phyloP scores from a whole-genome alignment of 225 moss, liverwort and hornwort species.

The Pseudoscleropodium purum region DNA sequence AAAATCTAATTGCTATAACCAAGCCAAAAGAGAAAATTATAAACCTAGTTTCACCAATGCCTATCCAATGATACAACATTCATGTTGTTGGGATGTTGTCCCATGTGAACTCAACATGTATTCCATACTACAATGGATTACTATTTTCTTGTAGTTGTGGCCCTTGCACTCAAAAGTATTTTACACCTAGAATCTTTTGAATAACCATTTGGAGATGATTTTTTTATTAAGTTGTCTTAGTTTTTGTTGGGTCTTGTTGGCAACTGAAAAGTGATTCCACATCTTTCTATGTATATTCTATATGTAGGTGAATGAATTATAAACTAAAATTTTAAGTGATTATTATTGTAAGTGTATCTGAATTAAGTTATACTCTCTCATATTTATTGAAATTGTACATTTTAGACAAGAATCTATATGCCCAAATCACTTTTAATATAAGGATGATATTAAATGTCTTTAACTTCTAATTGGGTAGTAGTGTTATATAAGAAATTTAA shows the following conservation, averaged over 20 bases:
- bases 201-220: no score
- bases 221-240: no score
- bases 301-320: no score
- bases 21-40: not conserved
- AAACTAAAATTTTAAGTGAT: no score
- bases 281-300: no score
- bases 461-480: not conserved
- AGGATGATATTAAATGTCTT: not conserved
- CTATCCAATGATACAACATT: not conserved
- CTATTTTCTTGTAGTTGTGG: not conserved
- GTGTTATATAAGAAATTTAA: not conserved
- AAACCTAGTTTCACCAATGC: no score
- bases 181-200: no score
- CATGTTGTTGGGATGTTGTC: not conserved
- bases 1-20: not conserved
- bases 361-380: no score
- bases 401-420: not conserved
- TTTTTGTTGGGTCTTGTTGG: no score
- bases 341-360: no score
- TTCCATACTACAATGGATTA: not conserved
- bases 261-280: no score
- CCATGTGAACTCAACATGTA: not conserved
- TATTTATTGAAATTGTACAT: not conserved
- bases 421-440: fast-evolving
- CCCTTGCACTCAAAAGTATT: no score